Percentiles rank a stretch among this genome's conserved stretches.
Conservation (phyloP, 768 basidiomycete species). For the Sporobolomyces pararoseus region DNA sequence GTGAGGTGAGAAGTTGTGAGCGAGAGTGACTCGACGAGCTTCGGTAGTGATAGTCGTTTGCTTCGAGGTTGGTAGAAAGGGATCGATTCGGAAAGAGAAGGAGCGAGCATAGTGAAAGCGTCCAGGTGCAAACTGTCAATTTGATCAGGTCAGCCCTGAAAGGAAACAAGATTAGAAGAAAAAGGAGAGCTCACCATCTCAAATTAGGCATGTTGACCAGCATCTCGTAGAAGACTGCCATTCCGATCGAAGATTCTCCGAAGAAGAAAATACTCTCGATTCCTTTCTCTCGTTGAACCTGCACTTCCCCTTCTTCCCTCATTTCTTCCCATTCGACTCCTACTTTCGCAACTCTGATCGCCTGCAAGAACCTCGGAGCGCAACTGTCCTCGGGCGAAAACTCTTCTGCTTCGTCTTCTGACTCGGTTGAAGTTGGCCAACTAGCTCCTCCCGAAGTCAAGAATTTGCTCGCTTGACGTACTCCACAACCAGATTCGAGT, state of each 20-base stretch:
- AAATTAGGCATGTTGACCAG: constrained; percentile 5
- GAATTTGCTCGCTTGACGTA: neutral
- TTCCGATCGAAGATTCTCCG: neutral
- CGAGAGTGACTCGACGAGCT: neutral
- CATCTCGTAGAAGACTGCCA: constrained; percentile 1
- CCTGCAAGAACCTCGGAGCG: constrained; percentile 5
- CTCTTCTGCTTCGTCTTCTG: neutral
- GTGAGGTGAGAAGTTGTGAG: neutral
- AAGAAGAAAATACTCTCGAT: constrained; percentile 1
- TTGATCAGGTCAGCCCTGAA: neutral
- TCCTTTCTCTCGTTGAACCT: neutral
- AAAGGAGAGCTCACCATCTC: neutral
- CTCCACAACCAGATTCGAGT: neutral
- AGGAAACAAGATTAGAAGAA: neutral
- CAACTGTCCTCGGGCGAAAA: constrained; percentile 4
- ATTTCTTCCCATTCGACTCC: constrained; percentile 10
- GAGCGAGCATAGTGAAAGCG: neutral
- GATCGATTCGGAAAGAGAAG: neutral
- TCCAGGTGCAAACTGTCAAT: neutral
- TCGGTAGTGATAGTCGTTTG: neutral
- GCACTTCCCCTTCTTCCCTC: neutral
- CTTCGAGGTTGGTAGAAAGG: neutral
- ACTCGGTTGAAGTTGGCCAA: neutral
- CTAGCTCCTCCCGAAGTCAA: neutral
- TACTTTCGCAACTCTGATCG: neutral